Evolutionary conservation across 305 asterid genomes (phyloP).

Genomic region (Fraxinus latifolia): DNA sequence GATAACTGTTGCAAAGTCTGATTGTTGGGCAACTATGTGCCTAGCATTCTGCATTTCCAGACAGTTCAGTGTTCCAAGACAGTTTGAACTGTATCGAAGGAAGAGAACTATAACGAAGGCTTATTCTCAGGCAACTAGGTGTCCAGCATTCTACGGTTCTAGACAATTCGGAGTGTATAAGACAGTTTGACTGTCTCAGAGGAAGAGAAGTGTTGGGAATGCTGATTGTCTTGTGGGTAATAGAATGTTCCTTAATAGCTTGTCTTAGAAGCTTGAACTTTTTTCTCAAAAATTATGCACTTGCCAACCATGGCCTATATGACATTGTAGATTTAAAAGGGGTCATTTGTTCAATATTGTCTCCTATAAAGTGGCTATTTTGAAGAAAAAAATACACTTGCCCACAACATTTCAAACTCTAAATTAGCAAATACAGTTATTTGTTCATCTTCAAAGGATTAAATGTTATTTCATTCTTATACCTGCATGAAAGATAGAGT

Average conservation of each 20-base stretch:
- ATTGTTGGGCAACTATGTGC: background rate
- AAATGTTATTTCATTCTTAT: background rate
- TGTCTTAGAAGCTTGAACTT: background rate
- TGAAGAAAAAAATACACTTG: too few species aligned
- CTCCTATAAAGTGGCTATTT: background rate
- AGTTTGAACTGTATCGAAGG: background rate
- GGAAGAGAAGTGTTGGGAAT: background rate
- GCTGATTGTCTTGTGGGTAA: background rate
- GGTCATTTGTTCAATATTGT: background rate
- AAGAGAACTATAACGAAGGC: background rate
- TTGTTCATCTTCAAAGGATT: background rate
- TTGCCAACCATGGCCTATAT: background rate
- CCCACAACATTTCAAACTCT: background rate
- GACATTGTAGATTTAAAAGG: background rate
- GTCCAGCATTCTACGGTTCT: background rate
- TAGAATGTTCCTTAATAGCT: background rate
- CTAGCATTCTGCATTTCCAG: background rate
- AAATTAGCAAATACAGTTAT: background rate
- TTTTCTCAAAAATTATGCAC: background rate
- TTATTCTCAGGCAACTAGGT: background rate
- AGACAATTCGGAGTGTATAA: background rate
- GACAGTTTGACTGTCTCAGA: background rate
- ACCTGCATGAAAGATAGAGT: slow-evolving; percentile 81
- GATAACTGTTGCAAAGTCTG: background rate
- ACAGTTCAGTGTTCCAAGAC: background rate